Evolutionary conservation across 2,329 filamentous ascomycete genomes (phyloP), one percentile per base, ranked within the genome.

Genomic region (Neoarthrinium moseri): DNA sequence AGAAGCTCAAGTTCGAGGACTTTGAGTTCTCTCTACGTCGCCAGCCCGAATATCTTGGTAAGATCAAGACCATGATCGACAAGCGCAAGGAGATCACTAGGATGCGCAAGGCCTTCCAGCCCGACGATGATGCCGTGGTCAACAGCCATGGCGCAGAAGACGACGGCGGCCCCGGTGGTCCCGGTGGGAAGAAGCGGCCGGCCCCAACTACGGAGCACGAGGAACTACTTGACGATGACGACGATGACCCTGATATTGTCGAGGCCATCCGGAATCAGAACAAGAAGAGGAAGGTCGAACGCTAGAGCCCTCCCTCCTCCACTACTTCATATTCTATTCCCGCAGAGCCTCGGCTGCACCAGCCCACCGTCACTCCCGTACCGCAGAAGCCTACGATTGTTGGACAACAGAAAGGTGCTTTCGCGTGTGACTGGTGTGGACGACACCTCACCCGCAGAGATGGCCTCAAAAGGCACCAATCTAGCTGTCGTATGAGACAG

Each of bases 1-100:
- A 95, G 60, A 99, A 99, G 71, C 91, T 99, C 70, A 99, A 99
- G 67, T 89, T 95, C 60, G 92, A 96, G 61, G 94, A 99, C 68
- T 96, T 99, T 71, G 91, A 95, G 61, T 99, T 95, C 68, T 90
- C 91, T 30, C 81, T 97, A 56, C 82, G 94, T 24, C 83, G 87
- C 53, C 95, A 97, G 60, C 85, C 88, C 7, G 75, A 81, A 48
- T 95, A 95, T 64, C 75, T 97, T 34, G 94, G 94, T 39, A 84
- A 92, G 59, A 91, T 97, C 45, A 84, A 89, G 63, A 91, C 96
- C 71, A 82, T 95, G 61, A 80, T 96, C 55, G 87, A 89, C 67
- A 91, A 92, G 75, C 90, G 95, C 56, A 85, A 85, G 62, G 84
- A 91, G 62, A 83, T 97, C 51, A 94, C 94, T 64, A 82, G 87